phyloP scores from a whole-genome alignment of 2,329 filamentous ascomycete genomes.

The Rhynchosporium secalis region DNA sequence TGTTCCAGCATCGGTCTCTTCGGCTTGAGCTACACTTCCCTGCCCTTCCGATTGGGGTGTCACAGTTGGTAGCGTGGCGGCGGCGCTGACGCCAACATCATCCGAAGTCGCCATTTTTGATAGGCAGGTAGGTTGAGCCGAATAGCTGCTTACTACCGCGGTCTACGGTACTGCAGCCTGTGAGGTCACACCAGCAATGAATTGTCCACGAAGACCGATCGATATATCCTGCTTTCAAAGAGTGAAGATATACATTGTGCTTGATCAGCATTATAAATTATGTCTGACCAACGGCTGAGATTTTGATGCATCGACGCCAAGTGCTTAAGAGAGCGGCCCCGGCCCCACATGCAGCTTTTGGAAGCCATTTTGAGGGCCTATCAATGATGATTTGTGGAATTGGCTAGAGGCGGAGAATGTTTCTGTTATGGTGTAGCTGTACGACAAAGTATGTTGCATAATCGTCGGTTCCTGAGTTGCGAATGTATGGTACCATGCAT shows the following conservation, averaged over 20 bases:
- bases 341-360: background rate
- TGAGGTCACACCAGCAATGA: background rate
- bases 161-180: background rate
- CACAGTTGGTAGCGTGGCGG: background rate
- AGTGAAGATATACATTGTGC: background rate
- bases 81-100: background rate
- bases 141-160: background rate
- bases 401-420: no score
- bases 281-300: conserved; percentile 1
- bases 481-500: no score
- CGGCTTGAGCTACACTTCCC: background rate
- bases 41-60: background rate
- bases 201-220: background rate
- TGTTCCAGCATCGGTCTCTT: background rate
- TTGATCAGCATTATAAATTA: background rate
- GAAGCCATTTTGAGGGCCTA: background rate
- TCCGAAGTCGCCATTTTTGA: conserved; percentile 5
- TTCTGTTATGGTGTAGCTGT: no score
- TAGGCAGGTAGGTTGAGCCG: background rate
- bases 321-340: background rate
- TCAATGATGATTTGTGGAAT: no score
- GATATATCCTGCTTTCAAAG: background rate
- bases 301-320: background rate
- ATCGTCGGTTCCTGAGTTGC: no score
- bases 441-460: no score